Evolutionary conservation across 2,329 filamentous ascomycete species (phyloP).

Genomic region (Nothopassalora personata): DNA sequence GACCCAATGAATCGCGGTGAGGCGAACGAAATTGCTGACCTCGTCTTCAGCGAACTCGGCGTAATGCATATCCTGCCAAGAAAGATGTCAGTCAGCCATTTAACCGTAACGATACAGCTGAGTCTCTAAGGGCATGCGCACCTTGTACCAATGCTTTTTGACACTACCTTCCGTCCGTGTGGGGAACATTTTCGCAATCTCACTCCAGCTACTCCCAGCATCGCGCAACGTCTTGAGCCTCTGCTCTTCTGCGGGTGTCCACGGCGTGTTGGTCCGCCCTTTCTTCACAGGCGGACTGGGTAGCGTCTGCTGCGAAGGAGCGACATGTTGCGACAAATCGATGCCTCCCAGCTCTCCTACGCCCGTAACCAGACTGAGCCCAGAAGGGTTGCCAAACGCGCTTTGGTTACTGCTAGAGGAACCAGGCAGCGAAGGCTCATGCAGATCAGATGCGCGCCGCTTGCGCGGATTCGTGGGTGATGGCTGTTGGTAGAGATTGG

Average conservation of each 20-base stretch:
- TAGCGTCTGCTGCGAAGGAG: slow-evolving; percentile 33
- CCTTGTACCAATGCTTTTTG: slow-evolving; percentile 99
- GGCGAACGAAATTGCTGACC: slow-evolving; percentile 53
- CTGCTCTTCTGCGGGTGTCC: slow-evolving; percentile 92
- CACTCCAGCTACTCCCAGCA: slow-evolving; percentile 88
- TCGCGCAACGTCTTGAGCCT: slow-evolving; percentile 92
- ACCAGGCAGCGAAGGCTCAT: slow-evolving; percentile 24
- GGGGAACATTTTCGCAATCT: slow-evolving; percentile 98
- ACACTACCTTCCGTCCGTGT: slow-evolving; percentile 92
- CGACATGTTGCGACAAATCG: slow-evolving; percentile 13
- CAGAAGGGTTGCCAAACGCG: slow-evolving; percentile 25
- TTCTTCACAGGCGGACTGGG: slow-evolving; percentile 66
- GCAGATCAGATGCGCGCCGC: slow-evolving; percentile 34
- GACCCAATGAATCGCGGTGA: slow-evolving; percentile 27
- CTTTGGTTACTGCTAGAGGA: slow-evolving; percentile 28
- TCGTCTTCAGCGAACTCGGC: slow-evolving; percentile 97
- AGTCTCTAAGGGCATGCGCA: slow-evolving; percentile 34
- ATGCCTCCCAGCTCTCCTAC: slow-evolving; percentile 8
- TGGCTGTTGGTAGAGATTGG: slow-evolving; percentile 31
- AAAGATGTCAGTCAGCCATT: slow-evolving; percentile 22
- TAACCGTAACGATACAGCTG: not conserved
- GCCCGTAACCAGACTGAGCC: slow-evolving; percentile 21
- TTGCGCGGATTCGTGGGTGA: slow-evolving; percentile 33
- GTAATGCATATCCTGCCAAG: slow-evolving; percentile 88
- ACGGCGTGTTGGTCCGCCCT: slow-evolving; percentile 95